These are phyloP conservation scores for Chimonanthus salicifolius DNA, from an alignment of 164 flowering plant genomes.

Conservation along the genomic window DNA sequence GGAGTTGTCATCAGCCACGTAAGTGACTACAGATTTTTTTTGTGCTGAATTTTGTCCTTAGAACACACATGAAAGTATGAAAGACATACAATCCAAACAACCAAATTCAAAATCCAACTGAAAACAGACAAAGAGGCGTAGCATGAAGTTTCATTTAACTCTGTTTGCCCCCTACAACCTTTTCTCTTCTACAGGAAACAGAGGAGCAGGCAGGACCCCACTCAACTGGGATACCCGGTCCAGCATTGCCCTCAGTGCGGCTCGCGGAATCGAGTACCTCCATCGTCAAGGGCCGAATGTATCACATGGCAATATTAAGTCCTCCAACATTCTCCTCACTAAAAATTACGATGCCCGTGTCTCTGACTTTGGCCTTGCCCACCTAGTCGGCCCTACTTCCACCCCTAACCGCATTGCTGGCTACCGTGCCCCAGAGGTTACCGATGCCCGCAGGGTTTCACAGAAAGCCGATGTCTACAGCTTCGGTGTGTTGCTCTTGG, in stretches of 20 bases:
- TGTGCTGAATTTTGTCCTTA: too few species aligned
- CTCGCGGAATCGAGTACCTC: slow-evolving; percentile 63
- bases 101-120: background rate
- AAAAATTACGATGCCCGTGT: slow-evolving; percentile 60
- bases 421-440: slow-evolving; percentile 90
- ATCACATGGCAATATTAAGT: slow-evolving; percentile 89
- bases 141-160: too few species aligned
- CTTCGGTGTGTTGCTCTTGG: slow-evolving; percentile 77
- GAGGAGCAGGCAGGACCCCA: slow-evolving; percentile 75
- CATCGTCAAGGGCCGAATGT: slow-evolving; percentile 49
- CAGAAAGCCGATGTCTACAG: slow-evolving; percentile 94
- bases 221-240: slow-evolving; percentile 81
- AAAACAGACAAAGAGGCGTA: too few species aligned
- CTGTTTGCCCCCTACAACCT: background rate
- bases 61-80: too few species aligned
- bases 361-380: slow-evolving; percentile 78
- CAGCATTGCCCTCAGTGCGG: slow-evolving; percentile 76
- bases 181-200: slow-evolving; percentile 46
- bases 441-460: slow-evolving; percentile 63
- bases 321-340: slow-evolving; percentile 82
- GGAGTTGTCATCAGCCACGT: too few species aligned
- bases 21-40: too few species aligned
- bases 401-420: slow-evolving; percentile 71
- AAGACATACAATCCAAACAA: background rate
- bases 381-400: slow-evolving; percentile 44